Evolutionary conservation across 2,329 filamentous ascomycete genomes (phyloP).

Genomic region (Colletotrichum sp.): DNA sequence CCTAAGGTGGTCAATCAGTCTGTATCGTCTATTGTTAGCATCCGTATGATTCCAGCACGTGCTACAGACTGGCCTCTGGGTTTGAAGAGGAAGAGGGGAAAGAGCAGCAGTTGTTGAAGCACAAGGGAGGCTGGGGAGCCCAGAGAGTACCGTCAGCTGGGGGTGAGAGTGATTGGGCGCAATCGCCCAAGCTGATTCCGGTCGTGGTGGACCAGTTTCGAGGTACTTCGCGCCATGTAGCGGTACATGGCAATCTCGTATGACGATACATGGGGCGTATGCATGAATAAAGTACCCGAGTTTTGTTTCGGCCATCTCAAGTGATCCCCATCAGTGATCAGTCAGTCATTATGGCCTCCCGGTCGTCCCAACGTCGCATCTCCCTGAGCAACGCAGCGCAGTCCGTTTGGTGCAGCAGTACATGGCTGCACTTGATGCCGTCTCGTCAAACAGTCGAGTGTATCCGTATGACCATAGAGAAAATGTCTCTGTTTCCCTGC

Average conservation of each 20-base stretch:
- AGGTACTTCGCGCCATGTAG: slow-evolving; percentile 27
- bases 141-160: slow-evolving; percentile 1
- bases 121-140: neutral
- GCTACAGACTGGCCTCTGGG: neutral
- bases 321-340: slow-evolving; percentile 5
- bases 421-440: neutral
- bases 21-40: neutral
- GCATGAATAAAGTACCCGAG: slow-evolving; percentile 31
- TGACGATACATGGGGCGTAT: slow-evolving; percentile 29
- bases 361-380: slow-evolving; percentile 15
- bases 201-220: neutral
- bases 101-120: neutral
- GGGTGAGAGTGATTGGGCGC: slow-evolving; percentile 14
- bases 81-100: neutral
- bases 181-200: slow-evolving; percentile 8
- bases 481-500: neutral
- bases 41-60: neutral
- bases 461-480: neutral
- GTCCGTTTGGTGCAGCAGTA: neutral
- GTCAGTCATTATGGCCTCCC: slow-evolving; percentile 2
- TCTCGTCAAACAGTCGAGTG: neutral
- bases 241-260: slow-evolving; percentile 29
- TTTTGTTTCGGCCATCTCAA: slow-evolving; percentile 8
- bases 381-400: neutral
- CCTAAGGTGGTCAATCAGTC: neutral